A percentile compares a stretch with the other conserved stretches of the same genome.
Conservation (phyloP, 768 basidiomycete species). For the Mycena indigotica region DNA sequence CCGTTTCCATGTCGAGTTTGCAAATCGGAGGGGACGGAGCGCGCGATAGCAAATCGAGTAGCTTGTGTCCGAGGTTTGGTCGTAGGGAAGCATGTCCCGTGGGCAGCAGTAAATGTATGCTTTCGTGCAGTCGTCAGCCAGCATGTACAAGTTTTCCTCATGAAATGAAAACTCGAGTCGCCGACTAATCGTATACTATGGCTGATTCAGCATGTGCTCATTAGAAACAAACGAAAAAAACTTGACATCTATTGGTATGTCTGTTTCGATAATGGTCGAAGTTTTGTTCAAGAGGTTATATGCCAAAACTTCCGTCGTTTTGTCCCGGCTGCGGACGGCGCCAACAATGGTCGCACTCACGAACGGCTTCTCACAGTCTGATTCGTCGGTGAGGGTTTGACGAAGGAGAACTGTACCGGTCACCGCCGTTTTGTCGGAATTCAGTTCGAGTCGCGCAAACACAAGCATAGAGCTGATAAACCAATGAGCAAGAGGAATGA, state of each 20-base stretch:
- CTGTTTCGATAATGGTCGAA: slow-evolving; percentile 6
- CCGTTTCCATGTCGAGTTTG: slow-evolving; percentile 13
- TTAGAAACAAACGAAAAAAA: not conserved
- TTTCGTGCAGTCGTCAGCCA: slow-evolving; percentile 11
- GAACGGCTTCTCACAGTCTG: slow-evolving; percentile 17
- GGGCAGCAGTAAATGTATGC: slow-evolving; percentile 16
- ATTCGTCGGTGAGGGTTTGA: slow-evolving; percentile 1
- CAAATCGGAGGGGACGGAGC: slow-evolving; percentile 5
- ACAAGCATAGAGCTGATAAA: slow-evolving; percentile 9
- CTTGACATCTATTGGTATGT: slow-evolving; percentile 13
- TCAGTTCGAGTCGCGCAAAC: slow-evolving; percentile 1
- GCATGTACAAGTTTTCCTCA: slow-evolving; percentile 3
- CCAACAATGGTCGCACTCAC: slow-evolving; percentile 18
- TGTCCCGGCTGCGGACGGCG: slow-evolving; percentile 8
- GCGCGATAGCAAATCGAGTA: slow-evolving; percentile 5
- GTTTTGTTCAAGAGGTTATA: slow-evolving; percentile 7
- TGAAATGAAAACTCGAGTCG: slow-evolving; percentile 16
- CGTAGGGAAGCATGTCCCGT: slow-evolving; percentile 9
- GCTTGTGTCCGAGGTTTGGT: not conserved
- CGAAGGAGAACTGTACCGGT: slow-evolving; percentile 6
- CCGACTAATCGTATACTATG: slow-evolving; percentile 13
- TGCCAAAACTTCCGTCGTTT: slow-evolving; percentile 12
- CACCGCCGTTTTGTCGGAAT: not conserved
- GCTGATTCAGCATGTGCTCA: not conserved
- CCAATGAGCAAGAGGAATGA: not conserved